These are phyloP conservation scores for Alternaria postmessia DNA, from an alignment of 2,329 filamentous ascomycete species.

Conservation along the genomic window DNA sequence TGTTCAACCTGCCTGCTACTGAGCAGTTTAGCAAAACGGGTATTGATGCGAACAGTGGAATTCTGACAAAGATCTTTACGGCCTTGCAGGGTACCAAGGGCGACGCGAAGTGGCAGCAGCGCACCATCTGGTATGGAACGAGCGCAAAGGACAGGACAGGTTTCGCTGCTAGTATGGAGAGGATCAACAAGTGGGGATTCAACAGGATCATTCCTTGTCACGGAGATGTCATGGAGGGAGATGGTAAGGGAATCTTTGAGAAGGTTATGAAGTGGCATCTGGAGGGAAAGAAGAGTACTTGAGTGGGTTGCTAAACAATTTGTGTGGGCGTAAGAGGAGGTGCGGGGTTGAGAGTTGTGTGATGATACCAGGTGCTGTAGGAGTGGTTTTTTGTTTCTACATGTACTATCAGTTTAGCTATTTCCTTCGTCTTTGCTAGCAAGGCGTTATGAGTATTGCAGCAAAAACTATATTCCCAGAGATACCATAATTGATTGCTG, in stretches of 20 bases:
- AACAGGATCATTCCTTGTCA: slow-evolving; percentile 88
- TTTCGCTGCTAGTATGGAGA: slow-evolving; percentile 73
- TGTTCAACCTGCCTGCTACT: slow-evolving; percentile 88
- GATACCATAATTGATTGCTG: neutral
- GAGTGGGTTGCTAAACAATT: neutral
- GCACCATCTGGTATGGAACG: slow-evolving; percentile 81
- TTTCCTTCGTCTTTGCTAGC: neutral
- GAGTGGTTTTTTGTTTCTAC: neutral
- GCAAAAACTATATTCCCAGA: neutral
- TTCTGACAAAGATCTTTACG: slow-evolving; percentile 66
- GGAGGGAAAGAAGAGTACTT: slow-evolving; percentile 40
- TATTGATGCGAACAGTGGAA: slow-evolving; percentile 63
- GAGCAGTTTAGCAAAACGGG: slow-evolving; percentile 76
- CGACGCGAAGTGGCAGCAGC: slow-evolving; percentile 71
- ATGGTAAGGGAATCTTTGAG: slow-evolving; percentile 76
- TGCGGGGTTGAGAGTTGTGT: neutral
- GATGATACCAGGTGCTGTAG: slow-evolving; percentile 2
- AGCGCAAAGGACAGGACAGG: slow-evolving; percentile 68
- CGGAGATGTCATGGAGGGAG: slow-evolving; percentile 82
- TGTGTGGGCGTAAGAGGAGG: neutral
- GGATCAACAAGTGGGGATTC: slow-evolving; percentile 84
- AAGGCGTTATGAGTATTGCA: neutral
- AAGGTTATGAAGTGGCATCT: slow-evolving; percentile 88
- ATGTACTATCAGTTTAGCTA: neutral
- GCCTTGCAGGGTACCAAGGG: slow-evolving; percentile 69